Conservation (phyloP, 106 monocot genomes). For the Platanthera zijinensis region DNA sequence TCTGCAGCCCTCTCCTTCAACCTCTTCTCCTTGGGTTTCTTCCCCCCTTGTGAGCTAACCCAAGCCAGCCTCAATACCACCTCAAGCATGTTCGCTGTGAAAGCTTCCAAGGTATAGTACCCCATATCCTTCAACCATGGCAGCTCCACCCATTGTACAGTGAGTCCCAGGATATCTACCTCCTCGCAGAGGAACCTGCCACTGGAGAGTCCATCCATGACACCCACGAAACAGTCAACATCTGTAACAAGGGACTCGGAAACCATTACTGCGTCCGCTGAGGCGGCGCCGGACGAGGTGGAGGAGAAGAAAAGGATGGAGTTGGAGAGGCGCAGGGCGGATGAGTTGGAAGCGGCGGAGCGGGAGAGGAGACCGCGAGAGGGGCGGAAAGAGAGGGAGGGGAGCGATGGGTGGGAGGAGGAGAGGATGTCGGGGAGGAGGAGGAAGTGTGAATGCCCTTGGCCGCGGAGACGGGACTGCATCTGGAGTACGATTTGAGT, state of each 20-base stretch:
- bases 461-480: constrained; percentile 36
- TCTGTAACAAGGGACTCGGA: constrained; percentile 54
- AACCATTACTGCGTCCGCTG: constrained; percentile 44
- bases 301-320: constrained; percentile 47
- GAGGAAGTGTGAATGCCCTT: constrained; percentile 61
- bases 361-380: constrained; percentile 47
- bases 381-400: constrained; percentile 49
- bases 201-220: constrained; percentile 66
- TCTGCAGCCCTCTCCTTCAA: constrained; percentile 18
- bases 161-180: constrained; percentile 3
- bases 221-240: constrained; percentile 49
- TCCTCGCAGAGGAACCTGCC: constrained; percentile 61
- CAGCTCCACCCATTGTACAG: constrained; percentile 45
- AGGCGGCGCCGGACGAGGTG: constrained; percentile 22
- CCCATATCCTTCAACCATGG: constrained; percentile 74
- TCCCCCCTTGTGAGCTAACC: constrained; percentile 31
- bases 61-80: constrained; percentile 60
- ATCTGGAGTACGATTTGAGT: constrained; percentile 46
- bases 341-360: constrained; percentile 7
- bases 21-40: constrained; percentile 41
- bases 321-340: constrained; percentile 12
- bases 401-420: constrained; percentile 25
- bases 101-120: constrained; percentile 75
- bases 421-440: constrained; percentile 72
- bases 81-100: constrained; percentile 67